Percentiles rank a stretch among this genome's conserved stretches.
These are phyloP conservation scores for Chrysoporthe puriensis DNA, from an alignment of 2,329 filamentous ascomycete genomes.

Conservation along the genomic window DNA sequence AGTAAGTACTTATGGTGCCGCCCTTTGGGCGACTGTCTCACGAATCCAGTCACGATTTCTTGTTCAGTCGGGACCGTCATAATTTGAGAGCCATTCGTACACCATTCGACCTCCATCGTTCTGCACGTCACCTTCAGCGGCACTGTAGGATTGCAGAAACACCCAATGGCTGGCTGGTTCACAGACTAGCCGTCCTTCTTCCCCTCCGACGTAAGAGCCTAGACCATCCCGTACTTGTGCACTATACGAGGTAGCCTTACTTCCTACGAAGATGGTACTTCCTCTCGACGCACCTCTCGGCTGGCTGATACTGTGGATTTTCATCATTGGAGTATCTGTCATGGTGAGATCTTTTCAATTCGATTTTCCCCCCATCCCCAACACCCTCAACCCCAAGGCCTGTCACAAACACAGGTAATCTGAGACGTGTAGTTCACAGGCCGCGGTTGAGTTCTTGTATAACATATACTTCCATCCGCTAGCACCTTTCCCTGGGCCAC, in stretches of 20 bases:
- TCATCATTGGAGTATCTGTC: background rate
- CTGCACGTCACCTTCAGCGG: background rate
- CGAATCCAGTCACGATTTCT: background rate
- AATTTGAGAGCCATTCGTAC: background rate
- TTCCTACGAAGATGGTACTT: background rate
- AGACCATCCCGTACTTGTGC: background rate
- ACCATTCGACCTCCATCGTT: background rate
- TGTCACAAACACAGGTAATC: background rate
- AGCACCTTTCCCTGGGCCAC: constrained; percentile 24
- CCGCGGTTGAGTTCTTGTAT: constrained; percentile 23
- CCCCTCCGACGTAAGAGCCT: too few species aligned
- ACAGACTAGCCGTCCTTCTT: background rate
- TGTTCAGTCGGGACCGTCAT: background rate
- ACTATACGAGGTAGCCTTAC: background rate
- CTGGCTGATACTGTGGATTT: background rate
- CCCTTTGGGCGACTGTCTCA: background rate
- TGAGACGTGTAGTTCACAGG: background rate
- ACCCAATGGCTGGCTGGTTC: background rate
- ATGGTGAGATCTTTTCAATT: background rate
- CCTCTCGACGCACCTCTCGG: background rate
- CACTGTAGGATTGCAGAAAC: background rate
- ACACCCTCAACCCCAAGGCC: too few species aligned
- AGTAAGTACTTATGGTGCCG: background rate
- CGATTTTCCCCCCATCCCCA: background rate
- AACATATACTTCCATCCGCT: constrained; percentile 29